phyloP scores from a whole-genome alignment of 2,329 filamentous ascomycete genomes.

The Pseudocercospora fuligena region DNA sequence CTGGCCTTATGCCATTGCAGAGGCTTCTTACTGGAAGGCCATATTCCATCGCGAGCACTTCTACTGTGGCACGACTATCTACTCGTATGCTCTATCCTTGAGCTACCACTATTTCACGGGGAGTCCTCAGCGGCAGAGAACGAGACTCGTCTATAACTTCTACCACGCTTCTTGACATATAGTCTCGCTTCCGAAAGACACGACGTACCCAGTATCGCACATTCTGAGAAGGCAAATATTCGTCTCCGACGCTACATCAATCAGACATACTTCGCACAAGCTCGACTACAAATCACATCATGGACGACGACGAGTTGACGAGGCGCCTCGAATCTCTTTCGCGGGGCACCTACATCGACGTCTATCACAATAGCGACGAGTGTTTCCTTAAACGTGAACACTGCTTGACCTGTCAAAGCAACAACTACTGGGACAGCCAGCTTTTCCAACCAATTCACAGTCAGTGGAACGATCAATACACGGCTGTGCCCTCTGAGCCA shows the following conservation, averaged over 20 bases:
- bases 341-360: neutral
- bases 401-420: neutral
- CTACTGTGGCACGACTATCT: neutral
- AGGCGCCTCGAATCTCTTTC: neutral
- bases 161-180: neutral
- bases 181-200: neutral
- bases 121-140: neutral
- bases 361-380: neutral
- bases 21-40: neutral
- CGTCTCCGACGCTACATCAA: neutral
- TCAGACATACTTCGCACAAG: neutral
- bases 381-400: neutral
- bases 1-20: neutral
- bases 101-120: neutral
- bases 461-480: neutral
- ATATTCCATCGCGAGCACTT: neutral
- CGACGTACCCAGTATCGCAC: neutral
- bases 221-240: neutral
- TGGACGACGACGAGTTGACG: neutral
- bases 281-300: neutral
- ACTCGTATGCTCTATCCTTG: neutral
- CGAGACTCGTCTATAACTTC: neutral
- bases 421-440: neutral
- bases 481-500: neutral
- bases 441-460: neutral